phyloP scores from a whole-genome alignment of 495 filamentous ascomycete species.

The Talaromyces stipitatus region DNA sequence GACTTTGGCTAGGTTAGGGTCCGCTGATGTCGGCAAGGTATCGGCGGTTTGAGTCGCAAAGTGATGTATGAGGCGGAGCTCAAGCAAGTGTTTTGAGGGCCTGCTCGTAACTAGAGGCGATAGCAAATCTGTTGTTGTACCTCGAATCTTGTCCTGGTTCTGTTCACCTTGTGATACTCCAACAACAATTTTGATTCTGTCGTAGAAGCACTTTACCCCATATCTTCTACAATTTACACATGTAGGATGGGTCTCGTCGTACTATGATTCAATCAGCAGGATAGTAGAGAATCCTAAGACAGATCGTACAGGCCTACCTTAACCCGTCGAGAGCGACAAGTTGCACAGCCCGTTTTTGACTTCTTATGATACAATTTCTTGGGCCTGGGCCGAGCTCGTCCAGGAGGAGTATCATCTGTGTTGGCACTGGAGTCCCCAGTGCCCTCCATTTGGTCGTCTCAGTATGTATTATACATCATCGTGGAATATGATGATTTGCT shows the following conservation, averaged over 20 bases:
- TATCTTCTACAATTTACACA: not conserved
- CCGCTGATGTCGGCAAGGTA: not conserved
- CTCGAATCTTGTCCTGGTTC: not conserved
- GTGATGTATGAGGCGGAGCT: not conserved
- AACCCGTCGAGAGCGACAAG: not conserved
- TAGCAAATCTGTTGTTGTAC: not conserved
- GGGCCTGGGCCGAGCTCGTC: not conserved
- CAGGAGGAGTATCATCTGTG: not conserved
- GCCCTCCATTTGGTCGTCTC: not conserved
- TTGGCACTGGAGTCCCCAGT: not conserved
- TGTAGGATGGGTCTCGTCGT: not conserved
- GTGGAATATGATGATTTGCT: not conserved
- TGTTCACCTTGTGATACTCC: not conserved
- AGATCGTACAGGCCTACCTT: not conserved
- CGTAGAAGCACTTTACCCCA: not conserved
- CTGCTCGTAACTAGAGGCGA: not conserved
- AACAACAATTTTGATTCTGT: not conserved
- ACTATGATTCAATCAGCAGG: not conserved
- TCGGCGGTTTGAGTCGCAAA: not conserved
- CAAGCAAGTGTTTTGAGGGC: not conserved
- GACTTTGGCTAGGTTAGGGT: constrained; percentile 6
- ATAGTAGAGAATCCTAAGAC: not conserved
- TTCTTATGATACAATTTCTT: not conserved
- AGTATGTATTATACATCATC: not conserved
- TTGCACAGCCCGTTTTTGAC: not conserved